Evolutionary conservation across 495 filamentous ascomycete species (phyloP), one percentile per base, ranked within the genome.

Genomic region (Coniosporium apollinis): DNA sequence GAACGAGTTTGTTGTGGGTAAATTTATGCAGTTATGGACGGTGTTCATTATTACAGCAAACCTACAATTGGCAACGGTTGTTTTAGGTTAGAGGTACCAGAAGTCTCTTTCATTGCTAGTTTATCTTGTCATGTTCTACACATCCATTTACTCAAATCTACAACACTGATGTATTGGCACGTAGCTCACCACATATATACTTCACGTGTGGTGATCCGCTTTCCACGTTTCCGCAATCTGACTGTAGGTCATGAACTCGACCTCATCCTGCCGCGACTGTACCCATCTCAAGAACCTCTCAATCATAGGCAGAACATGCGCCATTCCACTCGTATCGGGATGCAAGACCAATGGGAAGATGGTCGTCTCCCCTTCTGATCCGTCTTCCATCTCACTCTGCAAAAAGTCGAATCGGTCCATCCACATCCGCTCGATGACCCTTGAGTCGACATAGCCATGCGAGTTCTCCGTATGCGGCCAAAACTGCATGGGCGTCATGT

Each of bases 301-400:
- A 32, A 72, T 42, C 70, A 74, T 73, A 0, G 65, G 62, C 47
- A 70, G 64, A 7, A 74, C 59, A 59, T 74, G 69, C 19, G 69
- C 62, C 68, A 70, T 74, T 5, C 70, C 70, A 44, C 65, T 69
- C 8, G 67, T 72, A 55, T 74, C 68, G 14, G 70, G 69, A 50
- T 74, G 70, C 56, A 70, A 46, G 13, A 70, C 42, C 22, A 74
- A 44, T 19, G 62, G 59, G 34, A 70, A 68, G 3, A 70, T 49
- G 26, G 50, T 41, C 35, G 47, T 37, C 48, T 14, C 38, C 26
- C 31, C 41, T 19, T 33, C 41, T 7, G 14, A 17, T 11, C 22
- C 28, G 7, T 54, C 55, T 16, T 33, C 46, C 14, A 38, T 36
- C 40, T 60, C 52, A 0, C 42, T n/a, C 29, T 31, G 16, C 20